These are phyloP conservation scores for Spiraea crenata DNA, from an alignment of 331 rosid genomes.

Conservation along the genomic window DNA sequence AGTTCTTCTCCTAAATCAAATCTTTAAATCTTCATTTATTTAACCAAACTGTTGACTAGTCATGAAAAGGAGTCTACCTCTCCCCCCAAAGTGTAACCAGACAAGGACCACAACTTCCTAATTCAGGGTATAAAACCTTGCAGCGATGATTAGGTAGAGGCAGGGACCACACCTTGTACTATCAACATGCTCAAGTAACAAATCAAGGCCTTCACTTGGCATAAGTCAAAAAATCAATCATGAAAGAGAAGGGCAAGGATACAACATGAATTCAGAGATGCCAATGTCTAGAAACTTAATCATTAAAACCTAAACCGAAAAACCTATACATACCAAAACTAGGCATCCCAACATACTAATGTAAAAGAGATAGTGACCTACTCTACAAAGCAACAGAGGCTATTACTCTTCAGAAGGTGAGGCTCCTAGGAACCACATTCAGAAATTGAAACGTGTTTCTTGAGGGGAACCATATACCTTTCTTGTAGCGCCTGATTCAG, in stretches of 20 bases:
- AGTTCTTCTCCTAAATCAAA: neutral
- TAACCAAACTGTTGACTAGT: neutral
- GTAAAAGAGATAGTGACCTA: too few relatives aligned
- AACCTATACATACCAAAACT: too few relatives aligned
- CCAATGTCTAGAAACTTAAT: too few relatives aligned
- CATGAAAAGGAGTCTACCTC: neutral
- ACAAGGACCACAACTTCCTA: neutral
- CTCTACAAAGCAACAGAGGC: too few relatives aligned
- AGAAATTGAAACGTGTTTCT: too few relatives aligned
- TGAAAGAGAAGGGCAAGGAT: neutral
- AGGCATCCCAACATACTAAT: too few relatives aligned
- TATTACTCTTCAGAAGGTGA: too few relatives aligned
- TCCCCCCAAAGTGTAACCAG: neutral
- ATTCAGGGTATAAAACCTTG: slow-evolving; percentile 42
- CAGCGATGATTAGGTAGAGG: slow-evolving; percentile 90
- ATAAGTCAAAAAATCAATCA: slow-evolving; percentile 23
- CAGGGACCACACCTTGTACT: slow-evolving; percentile 87
- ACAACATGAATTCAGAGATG: neutral
- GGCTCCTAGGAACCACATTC: too few relatives aligned
- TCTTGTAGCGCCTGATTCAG: too few relatives aligned
- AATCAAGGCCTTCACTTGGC: slow-evolving; percentile 38
- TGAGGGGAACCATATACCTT: too few relatives aligned
- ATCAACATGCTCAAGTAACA: slow-evolving; percentile 65
- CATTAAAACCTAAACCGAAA: too few relatives aligned
- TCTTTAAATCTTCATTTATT: neutral